phyloP scores from a whole-genome alignment of 108 stramenopile genomes.

The Nitzschia inconspicua region DNA sequence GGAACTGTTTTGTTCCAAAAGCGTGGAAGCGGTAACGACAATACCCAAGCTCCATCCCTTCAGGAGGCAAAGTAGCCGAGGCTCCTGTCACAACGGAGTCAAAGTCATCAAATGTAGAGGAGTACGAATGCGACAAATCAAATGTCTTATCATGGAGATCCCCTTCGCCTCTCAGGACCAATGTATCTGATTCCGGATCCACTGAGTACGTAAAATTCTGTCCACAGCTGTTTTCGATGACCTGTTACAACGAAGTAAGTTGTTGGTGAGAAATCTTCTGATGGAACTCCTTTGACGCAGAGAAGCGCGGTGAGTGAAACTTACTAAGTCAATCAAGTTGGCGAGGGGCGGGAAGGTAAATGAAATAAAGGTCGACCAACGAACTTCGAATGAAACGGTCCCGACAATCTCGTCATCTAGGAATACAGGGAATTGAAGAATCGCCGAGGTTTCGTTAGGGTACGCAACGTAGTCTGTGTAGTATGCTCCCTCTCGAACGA shows the following conservation, averaged over 20 bases:
- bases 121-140: too few species aligned
- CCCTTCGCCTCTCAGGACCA: conserved; percentile 2
- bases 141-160: conserved; percentile 7
- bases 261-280: too few species aligned
- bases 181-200: neutral
- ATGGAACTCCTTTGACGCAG: too few species aligned
- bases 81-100: neutral
- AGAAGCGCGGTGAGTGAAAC: too few species aligned
- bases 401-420: neutral
- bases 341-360: neutral
- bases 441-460: neutral
- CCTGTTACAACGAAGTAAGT: too few species aligned
- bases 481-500: neutral
- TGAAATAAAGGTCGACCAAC: neutral
- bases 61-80: too few species aligned
- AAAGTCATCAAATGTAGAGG: neutral
- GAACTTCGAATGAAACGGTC: neutral
- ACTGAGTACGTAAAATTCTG: conserved; percentile 1
- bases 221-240: conserved; percentile 1
- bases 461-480: conserved; percentile 6
- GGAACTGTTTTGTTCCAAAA: neutral
- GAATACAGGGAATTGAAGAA: neutral
- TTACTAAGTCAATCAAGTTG: neutral
- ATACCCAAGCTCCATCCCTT: neutral
- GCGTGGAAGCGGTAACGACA: neutral